Percentiles rank a stretch among this genome's conserved stretches.
Conservation (phyloP, 148 eudicot genomes). For the Rheum nobile region DNA sequence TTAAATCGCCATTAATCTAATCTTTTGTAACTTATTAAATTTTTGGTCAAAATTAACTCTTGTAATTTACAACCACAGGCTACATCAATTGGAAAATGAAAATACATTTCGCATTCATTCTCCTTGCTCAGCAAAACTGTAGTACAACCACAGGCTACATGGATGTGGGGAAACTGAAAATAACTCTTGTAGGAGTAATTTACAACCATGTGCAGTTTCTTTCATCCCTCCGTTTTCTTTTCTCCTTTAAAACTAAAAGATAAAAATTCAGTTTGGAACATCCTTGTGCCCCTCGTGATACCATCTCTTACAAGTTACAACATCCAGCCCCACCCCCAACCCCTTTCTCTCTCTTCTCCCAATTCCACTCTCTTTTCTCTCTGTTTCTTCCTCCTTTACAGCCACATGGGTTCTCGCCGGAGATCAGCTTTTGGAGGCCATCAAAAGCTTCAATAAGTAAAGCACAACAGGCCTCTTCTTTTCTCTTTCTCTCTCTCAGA, state of each 20-base stretch:
- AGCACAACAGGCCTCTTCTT: neutral
- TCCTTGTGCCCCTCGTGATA: constrained; percentile 3
- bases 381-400: neutral
- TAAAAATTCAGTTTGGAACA: neutral
- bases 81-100: too few species aligned
- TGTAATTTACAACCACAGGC: too few species aligned
- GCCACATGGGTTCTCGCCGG: constrained; percentile 17
- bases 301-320: neutral
- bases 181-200: too few species aligned
- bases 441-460: neutral
- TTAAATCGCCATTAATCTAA: too few species aligned
- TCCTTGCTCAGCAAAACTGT: too few species aligned
- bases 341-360: neutral
- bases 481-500: neutral
- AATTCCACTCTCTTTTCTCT: neutral
- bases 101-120: too few species aligned
- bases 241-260: neutral
- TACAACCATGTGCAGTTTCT: neutral
- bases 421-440: neutral
- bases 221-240: neutral
- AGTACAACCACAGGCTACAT: too few species aligned
- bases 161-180: too few species aligned
- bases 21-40: too few species aligned
- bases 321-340: neutral
- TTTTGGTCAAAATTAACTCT: too few species aligned